Evolutionary conservation across 768 basidiomycete species (phyloP).

Genomic region (Suillus placidus): DNA sequence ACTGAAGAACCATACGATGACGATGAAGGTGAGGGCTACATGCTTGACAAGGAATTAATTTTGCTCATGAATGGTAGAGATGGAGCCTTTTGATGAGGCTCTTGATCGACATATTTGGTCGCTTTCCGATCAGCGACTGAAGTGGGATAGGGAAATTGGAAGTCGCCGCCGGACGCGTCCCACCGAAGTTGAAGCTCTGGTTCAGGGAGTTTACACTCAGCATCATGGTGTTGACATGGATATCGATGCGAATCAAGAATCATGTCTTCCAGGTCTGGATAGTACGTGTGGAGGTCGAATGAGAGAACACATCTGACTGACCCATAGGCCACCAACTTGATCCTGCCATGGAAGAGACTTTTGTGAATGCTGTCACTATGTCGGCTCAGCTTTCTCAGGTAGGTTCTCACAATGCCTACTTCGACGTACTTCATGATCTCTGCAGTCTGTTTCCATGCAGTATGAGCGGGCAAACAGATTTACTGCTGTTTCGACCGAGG

Average conservation of each 20-base stretch:
- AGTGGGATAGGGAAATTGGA: conserved; percentile 75
- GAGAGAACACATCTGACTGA: conserved; percentile 8
- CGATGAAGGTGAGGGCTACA: conserved; percentile 48
- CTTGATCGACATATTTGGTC: conserved; percentile 85
- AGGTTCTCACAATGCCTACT: neutral
- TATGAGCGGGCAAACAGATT: conserved; percentile 52
- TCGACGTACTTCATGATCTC: neutral
- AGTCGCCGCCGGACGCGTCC: conserved; percentile 68
- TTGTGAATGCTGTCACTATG: conserved; percentile 42
- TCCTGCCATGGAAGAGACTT: conserved; percentile 25
- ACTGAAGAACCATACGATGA: conserved; percentile 63
- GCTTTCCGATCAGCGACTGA: conserved; percentile 69
- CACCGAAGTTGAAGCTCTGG: conserved; percentile 45
- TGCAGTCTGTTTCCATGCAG: conserved; percentile 51
- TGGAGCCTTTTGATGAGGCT: conserved; percentile 84
- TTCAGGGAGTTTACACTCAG: conserved; percentile 42
- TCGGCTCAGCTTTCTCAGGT: conserved; percentile 58
- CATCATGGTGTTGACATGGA: conserved; percentile 36
- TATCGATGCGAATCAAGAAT: conserved; percentile 16
- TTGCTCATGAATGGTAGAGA: conserved; percentile 42
- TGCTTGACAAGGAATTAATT: conserved; percentile 2
- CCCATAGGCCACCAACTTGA: conserved; percentile 25
- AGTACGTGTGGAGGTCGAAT: conserved; percentile 1
- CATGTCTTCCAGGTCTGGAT: conserved; percentile 15
- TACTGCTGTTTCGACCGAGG: conserved; percentile 47